Evolutionary conservation across 192 early-diverging fungal species (phyloP), one percentile per base, ranked within the genome.

Genomic region (Podila verticillata): DNA sequence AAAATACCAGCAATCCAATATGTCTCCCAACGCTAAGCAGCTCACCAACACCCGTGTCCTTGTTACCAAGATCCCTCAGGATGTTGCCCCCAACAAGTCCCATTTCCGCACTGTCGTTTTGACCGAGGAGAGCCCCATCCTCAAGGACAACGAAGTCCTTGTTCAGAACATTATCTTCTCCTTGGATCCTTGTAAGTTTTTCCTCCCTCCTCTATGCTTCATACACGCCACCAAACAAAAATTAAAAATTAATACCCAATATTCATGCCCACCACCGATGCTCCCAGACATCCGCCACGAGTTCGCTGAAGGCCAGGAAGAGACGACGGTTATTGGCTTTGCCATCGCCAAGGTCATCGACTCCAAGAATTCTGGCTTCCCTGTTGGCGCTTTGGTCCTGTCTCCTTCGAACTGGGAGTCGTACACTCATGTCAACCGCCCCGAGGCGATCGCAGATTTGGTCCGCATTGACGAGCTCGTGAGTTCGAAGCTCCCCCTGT

Each of bases 391-490:
- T 75, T 20, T 72, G 57, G 56, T 75, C 82, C 32, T 56, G 83
- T 20, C 63, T 62, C 2, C 59, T 62, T 1, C 61, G 64, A 39
- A 72, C 83, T 48, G 74, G 81, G 48, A 90, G 84, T 57, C 65
- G 84, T 51, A 72, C 81, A 39, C 80, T 31, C 36, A 66, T 61
- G 20, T 83, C 34, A 31, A 73, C 67, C 9, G 63, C 88, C 15
- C 88, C 87, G 28, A 66, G 20, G 48, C 49, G 30, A 61, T 92
- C 19, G 67, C 70, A 9, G 85, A 90, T 65, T 88, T 87, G 39
- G 59, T 86, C 32, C 87, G 92, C 61, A 80, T 92, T 20, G 83
- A 93, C 12, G 91, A 93, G n/a, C 92, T 95, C 91, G 88, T 94
- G 29, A 90, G 66, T 49, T 31, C 72, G 4, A 49, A 68, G 1